Conservation (phyloP, 495 filamentous ascomycete species). For the Podospora bellae-mahoneyi region DNA sequence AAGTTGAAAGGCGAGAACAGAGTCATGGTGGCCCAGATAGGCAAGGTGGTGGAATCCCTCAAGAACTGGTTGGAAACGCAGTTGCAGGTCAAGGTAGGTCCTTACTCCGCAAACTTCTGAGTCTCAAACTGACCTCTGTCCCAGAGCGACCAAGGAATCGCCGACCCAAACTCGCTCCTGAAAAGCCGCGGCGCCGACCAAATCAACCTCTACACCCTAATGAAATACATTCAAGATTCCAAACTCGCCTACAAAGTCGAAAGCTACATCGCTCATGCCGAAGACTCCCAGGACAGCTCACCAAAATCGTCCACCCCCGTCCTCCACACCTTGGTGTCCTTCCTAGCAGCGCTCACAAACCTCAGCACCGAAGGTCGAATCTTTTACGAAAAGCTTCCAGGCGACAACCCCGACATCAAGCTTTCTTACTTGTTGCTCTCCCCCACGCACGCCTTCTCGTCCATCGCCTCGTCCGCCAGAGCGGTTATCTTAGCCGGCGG, state of each 20-base stretch:
- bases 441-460: slow-evolving; percentile 85
- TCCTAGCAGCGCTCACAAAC: slow-evolving; percentile 81
- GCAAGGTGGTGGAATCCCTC: slow-evolving; percentile 75
- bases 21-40: slow-evolving; percentile 83
- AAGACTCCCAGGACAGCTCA: slow-evolving; percentile 42
- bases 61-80: slow-evolving; percentile 59
- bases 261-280: slow-evolving; percentile 65
- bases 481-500: slow-evolving; percentile 91
- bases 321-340: slow-evolving; percentile 78
- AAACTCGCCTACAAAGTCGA: slow-evolving; percentile 95
- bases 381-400: slow-evolving; percentile 61
- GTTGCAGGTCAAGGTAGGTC: slow-evolving; percentile 37
- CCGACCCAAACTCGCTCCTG: slow-evolving; percentile 63
- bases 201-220: slow-evolving; percentile 87
- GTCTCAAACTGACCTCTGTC: background rate
- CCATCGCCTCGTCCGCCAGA: slow-evolving; percentile 79
- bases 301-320: slow-evolving; percentile 57
- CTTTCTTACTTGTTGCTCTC: slow-evolving; percentile 92
- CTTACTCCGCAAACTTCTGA: background rate
- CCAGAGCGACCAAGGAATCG: slow-evolving; percentile 55
- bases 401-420: slow-evolving; percentile 45
- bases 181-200: slow-evolving; percentile 88
- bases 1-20: slow-evolving; percentile 84
- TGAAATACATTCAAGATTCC: slow-evolving; percentile 82
- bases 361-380: slow-evolving; percentile 82